These are phyloP conservation scores for Boletellus ananiceps DNA, from an alignment of 768 basidiomycete genomes.

Conservation along the genomic window DNA sequence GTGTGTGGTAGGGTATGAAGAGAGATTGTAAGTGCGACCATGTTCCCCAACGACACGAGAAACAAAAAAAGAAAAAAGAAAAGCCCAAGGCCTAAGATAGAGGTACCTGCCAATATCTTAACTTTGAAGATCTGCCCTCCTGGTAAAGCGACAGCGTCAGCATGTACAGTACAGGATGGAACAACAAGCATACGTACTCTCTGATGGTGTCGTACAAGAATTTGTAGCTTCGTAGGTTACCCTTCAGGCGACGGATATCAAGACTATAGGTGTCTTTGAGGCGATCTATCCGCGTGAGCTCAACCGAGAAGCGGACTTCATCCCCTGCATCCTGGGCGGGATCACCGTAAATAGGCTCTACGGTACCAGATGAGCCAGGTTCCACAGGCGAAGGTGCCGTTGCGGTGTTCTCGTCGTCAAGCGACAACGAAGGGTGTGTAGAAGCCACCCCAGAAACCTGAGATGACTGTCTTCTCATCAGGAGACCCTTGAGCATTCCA, in stretches of 20 bases:
- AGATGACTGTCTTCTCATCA: conserved; percentile 88
- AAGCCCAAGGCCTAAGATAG: conserved; percentile 5
- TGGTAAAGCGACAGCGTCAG: conserved; percentile 16
- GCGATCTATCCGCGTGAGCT: conserved; percentile 86
- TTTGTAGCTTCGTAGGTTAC: conserved; percentile 89
- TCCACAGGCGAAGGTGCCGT: conserved; percentile 33
- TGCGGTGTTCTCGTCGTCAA: conserved; percentile 38
- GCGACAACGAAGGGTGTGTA: conserved; percentile 44
- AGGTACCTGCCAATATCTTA: conserved; percentile 28
- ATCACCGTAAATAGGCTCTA: conserved; percentile 76
- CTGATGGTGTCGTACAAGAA: conserved; percentile 85
- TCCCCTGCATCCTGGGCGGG: conserved; percentile 80
- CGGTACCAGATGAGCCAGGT: conserved; percentile 28
- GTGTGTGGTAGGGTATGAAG: conserved; percentile 28
- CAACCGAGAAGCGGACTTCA: conserved; percentile 95
- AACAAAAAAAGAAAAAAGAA: background rate
- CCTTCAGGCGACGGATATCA: conserved; percentile 89
- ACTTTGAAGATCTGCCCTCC: conserved; percentile 37
- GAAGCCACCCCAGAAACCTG: conserved; percentile 50
- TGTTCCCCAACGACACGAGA: conserved; percentile 1
- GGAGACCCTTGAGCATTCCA: conserved; percentile 80
- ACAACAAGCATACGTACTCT: conserved; percentile 53
- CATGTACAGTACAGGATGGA: conserved; percentile 5
- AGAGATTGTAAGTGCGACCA: conserved; percentile 7
- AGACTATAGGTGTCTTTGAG: conserved; percentile 88